A percentile compares a stretch with the other conserved stretches of the same genome.
Evolutionary conservation across 495 filamentous ascomycete species (phyloP).

Genomic region (Choiromyces venosus): DNA sequence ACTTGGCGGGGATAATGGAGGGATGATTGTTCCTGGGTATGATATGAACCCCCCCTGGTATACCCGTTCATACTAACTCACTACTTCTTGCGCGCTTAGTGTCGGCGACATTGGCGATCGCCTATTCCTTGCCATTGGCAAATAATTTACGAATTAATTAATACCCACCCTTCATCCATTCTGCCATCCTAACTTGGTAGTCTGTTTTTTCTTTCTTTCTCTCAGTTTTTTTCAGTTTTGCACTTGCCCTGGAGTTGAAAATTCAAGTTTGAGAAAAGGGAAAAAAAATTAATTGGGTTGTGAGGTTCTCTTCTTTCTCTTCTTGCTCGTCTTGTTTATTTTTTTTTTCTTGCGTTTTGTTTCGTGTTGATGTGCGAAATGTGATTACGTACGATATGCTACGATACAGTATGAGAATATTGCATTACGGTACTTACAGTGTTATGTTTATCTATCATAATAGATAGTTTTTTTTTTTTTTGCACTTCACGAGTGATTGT

Average conservation of each 20-base stretch:
- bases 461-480: neutral
- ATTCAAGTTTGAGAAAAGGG: too few species aligned
- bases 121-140: slow-evolving; percentile 87
- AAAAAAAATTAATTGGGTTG: too few species aligned
- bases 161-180: too few species aligned
- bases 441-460: neutral
- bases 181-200: neutral
- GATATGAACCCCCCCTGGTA: neutral
- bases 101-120: slow-evolving; percentile 78
- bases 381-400: too few species aligned
- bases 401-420: too few species aligned
- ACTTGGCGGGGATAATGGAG: slow-evolving; percentile 56
- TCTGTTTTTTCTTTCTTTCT: too few species aligned
- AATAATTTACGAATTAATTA: too few species aligned
- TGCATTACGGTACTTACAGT: neutral
- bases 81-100: slow-evolving; percentile 19
- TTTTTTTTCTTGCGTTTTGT: too few species aligned
- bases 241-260: neutral
- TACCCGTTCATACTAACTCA: neutral
- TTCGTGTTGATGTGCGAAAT: too few species aligned
- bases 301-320: too few species aligned
- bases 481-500: neutral
- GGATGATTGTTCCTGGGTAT: slow-evolving; percentile 83
- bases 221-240: neutral
- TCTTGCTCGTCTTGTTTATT: too few species aligned